phyloP scores from a whole-genome alignment of 2,329 filamentous ascomycete species.

The Aspergillus sojae region DNA sequence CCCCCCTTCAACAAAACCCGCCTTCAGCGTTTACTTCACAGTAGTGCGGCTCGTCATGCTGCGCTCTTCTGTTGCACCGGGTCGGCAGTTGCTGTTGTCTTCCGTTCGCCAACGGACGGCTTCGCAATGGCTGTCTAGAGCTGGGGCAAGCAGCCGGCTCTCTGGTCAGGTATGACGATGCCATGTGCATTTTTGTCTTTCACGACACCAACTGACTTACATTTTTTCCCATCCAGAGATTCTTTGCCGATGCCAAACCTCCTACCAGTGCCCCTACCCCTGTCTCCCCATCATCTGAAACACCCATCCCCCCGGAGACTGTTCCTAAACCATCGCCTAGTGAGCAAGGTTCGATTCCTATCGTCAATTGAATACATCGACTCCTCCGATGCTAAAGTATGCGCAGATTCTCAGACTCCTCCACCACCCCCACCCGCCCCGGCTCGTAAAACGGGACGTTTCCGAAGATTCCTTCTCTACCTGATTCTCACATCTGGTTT shows the following conservation, averaged over 20 bases:
- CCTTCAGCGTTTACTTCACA: constrained; percentile 32
- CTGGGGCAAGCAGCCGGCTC: constrained; percentile 40
- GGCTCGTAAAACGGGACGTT: constrained; percentile 69
- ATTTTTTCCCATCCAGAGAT: constrained; percentile 42
- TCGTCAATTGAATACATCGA: constrained; percentile 13
- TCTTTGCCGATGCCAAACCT: constrained; percentile 54
- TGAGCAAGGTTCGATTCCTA: constrained; percentile 30
- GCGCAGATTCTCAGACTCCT: constrained; percentile 40
- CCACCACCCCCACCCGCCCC: constrained; percentile 46
- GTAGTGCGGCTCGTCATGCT: constrained; percentile 56
- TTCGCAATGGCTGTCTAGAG: constrained; percentile 48
- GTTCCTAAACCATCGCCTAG: constrained; percentile 49
- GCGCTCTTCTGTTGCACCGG: constrained; percentile 55
- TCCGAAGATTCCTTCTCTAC: constrained; percentile 76
- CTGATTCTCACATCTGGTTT: constrained; percentile 75
- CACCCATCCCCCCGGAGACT: constrained; percentile 53
- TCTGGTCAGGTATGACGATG: constrained; percentile 43
- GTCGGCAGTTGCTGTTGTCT: constrained; percentile 47
- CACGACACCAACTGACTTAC: constrained; percentile 29
- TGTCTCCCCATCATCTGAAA: constrained; percentile 46
- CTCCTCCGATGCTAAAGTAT: constrained; percentile 36
- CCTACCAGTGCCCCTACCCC: constrained; percentile 44
- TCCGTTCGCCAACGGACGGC: constrained; percentile 39
- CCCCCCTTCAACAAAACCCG: constrained; percentile 26
- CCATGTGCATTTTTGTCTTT: constrained; percentile 27